phyloP scores from a whole-genome alignment of 78 protist species.

The Bodo saltans region DNA sequence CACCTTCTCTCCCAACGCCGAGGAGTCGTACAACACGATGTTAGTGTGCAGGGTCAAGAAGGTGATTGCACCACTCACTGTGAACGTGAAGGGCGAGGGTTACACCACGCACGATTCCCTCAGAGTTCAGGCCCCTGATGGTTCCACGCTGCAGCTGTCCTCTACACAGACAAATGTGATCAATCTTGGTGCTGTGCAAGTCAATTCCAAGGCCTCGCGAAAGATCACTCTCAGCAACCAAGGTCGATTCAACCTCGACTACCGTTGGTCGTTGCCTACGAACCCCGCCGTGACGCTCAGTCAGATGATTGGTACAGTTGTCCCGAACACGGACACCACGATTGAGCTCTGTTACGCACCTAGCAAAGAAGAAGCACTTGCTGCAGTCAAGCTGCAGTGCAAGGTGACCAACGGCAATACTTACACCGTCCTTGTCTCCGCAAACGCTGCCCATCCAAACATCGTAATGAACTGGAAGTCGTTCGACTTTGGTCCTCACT shows the following conservation, averaged over 20 bases:
- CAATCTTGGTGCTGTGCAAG: constrained; percentile 63
- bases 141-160: background rate
- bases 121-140: background rate
- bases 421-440: constrained; percentile 38
- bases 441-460: constrained; percentile 37
- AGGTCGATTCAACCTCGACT: constrained; percentile 54
- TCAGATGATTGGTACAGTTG: constrained; percentile 35
- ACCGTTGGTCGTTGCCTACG: constrained; percentile 17
- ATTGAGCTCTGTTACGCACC: constrained; percentile 42
- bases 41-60: constrained; percentile 32
- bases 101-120: constrained; percentile 45
- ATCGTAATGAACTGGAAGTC: constrained; percentile 16
- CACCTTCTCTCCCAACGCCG: constrained; percentile 52
- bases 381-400: background rate
- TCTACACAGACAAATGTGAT: constrained; percentile 1
- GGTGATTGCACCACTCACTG: constrained; percentile 46
- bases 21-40: constrained; percentile 52
- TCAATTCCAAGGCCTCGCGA: constrained; percentile 23
- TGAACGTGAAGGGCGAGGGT: constrained; percentile 77
- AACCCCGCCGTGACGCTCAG: constrained; percentile 12
- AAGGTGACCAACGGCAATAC: constrained; percentile 47
- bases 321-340: background rate
- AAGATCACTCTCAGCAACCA: constrained; percentile 39
- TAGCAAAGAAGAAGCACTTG: background rate
- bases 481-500: constrained; percentile 56